phyloP scores from a whole-genome alignment of 805 yeast species.

The Jamesozyma rosinii region DNA sequence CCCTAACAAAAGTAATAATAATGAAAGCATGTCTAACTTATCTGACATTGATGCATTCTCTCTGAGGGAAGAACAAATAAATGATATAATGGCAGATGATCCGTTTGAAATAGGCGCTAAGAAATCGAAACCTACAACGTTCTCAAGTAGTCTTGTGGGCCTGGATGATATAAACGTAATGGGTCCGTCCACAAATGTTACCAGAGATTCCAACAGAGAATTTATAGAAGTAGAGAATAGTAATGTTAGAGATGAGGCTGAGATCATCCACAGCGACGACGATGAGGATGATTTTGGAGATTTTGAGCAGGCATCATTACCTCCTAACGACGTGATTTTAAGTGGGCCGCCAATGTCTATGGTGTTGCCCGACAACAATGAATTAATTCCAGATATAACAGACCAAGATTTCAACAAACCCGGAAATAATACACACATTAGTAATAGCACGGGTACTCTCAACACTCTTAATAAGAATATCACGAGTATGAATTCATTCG shows the following conservation, averaged over 20 bases:
- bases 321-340: not conserved
- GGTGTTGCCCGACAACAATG: not conserved
- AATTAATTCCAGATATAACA: not conserved
- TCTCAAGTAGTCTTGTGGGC: not conserved
- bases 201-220: not conserved
- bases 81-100: not conserved
- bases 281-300: constrained; percentile 23
- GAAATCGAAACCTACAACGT: not conserved
- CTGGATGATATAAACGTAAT: not conserved
- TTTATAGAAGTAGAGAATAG: not conserved
- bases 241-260: not conserved
- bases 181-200: not conserved
- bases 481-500: constrained; percentile 15
- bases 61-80: not conserved
- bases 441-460: not conserved
- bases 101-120: not conserved
- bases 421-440: not conserved
- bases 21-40: not conserved
- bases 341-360: not conserved
- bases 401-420: not conserved
- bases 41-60: not conserved
- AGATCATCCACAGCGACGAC: not conserved
- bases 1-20: not conserved
- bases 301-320: constrained; percentile 11
- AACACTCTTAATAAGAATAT: not conserved